Percentiles rank a stretch among this genome's conserved stretches.
phyloP scores from a whole-genome alignment of 371 early-diverging fungal genomes.

The Circinella minor region DNA sequence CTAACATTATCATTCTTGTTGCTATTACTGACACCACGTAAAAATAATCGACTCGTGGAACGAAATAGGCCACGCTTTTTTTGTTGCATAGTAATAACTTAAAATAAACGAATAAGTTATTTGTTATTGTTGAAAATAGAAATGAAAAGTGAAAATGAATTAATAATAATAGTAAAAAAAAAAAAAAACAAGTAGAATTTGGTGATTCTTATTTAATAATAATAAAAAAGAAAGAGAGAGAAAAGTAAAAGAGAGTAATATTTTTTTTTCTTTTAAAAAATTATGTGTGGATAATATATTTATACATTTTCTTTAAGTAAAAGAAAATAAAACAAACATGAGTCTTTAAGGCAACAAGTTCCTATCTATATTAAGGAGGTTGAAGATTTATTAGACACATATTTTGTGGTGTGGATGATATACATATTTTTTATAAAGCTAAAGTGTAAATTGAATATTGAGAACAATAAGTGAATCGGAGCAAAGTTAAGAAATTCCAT shows the following conservation, averaged over 20 bases:
- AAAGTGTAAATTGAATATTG: not conserved
- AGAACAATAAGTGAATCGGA: not conserved
- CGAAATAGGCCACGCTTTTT: not conserved
- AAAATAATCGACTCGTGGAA: constrained; percentile 4
- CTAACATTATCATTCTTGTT: too few relatives aligned
- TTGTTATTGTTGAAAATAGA: too few relatives aligned
- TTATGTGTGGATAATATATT: not conserved
- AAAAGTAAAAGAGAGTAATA: too few relatives aligned
- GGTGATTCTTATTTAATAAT: too few relatives aligned
- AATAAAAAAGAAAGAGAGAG: too few relatives aligned
- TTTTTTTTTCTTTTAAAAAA: too few relatives aligned
- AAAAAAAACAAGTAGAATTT: too few relatives aligned
- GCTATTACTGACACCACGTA: not conserved
- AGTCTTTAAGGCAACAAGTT: not conserved
- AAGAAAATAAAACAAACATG: not conserved
- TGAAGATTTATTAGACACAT: too few relatives aligned
- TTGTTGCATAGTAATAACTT: constrained; percentile 1
- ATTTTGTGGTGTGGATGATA: not conserved
- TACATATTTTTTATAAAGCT: not conserved
- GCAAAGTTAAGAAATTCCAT: not conserved
- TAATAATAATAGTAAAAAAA: not conserved
- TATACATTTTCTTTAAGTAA: not conserved
- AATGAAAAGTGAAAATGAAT: not conserved
- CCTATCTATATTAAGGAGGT: not conserved
- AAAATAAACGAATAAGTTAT: not conserved